Evolutionary conservation across 495 filamentous ascomycete species (phyloP), one percentile per base, ranked within the genome.

Genomic region (Penicillium bialowiezense): DNA sequence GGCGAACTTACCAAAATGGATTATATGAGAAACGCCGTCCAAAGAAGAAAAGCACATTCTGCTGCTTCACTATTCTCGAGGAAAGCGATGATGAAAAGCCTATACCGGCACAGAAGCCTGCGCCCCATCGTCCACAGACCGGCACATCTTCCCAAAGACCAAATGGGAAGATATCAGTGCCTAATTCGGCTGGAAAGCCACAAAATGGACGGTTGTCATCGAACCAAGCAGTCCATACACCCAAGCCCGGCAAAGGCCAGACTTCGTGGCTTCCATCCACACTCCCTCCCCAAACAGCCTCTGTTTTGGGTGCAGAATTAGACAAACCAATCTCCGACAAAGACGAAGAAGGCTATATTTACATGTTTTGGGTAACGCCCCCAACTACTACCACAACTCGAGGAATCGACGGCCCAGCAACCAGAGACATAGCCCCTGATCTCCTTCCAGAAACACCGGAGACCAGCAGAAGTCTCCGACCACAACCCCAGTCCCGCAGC

Each of bases 301-400:
- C 84, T 6, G 59, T 68, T 17, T 75, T 91, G 21, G 76, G 89
- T 33, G 72, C 79, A 24, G 92, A 96, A 63, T 74, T 97, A 3
- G 81, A 83, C 12, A 96, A 95, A 59, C 89, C 91, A 9, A 78
- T 95, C 51, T 89, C 88, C 3, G 69, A 68, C 5, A 69, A 74
- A 33, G 93, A 97, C 58, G 89, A 95, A 38, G 77, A 89, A 36
- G 93, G 93, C 31, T 98, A 90, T 63, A 97, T 97, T 55, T 98
- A 98, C 75, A 93, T 98, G 58, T 98, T 97, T 78, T 96, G 91
- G 90, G 74, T 96, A 4, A 83, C 78, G 0, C 80, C 80, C 32
- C 79, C 78, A 44, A 76, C 65, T n/a, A 52, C 58, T 1, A 31
- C 59, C 2, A 63, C 70, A 39, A 67, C 68, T 3, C 29, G 28